Conservation (phyloP, 257 asterid species). For the Hygrophila difformis region DNA sequence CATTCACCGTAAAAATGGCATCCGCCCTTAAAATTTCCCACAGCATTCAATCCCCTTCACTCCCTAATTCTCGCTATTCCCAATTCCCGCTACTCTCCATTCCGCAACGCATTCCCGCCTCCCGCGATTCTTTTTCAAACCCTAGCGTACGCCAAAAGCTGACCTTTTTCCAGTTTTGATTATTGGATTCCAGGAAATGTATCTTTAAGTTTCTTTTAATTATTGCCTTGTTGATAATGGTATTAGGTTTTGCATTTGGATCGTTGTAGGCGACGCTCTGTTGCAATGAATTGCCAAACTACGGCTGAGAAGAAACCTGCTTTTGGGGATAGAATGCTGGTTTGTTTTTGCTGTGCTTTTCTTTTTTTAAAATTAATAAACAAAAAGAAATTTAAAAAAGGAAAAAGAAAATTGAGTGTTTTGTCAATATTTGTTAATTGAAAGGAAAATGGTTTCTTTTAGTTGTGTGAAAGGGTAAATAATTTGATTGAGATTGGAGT, state of each 20-base stretch:
- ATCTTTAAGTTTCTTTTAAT: not conserved
- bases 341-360: slow-evolving; percentile 19
- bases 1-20: too few relatives aligned
- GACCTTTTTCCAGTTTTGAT: slow-evolving; percentile 8
- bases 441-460: too few relatives aligned
- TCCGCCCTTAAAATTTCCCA: too few relatives aligned
- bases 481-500: too few relatives aligned
- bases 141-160: slow-evolving; percentile 24
- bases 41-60: too few relatives aligned
- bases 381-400: too few relatives aligned
- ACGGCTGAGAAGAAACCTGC: slow-evolving; percentile 38
- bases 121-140: slow-evolving; percentile 5
- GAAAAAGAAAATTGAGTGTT: too few relatives aligned
- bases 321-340: slow-evolving; percentile 79
- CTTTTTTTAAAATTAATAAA: not conserved
- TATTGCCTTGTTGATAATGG: not conserved
- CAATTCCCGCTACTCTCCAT: too few relatives aligned
- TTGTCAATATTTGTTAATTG: too few relatives aligned
- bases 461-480: too few relatives aligned
- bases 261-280: slow-evolving; percentile 28
- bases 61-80: too few relatives aligned
- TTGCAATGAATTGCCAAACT: slow-evolving; percentile 32
- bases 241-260: slow-evolving; percentile 25
- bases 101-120: slow-evolving; percentile 29
- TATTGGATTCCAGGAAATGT: not conserved